A percentile compares a stretch with the other conserved stretches of the same genome.
These are phyloP conservation scores for Dactylella cylindrospora DNA, from an alignment of 2,329 filamentous ascomycete genomes.

Conservation along the genomic window DNA sequence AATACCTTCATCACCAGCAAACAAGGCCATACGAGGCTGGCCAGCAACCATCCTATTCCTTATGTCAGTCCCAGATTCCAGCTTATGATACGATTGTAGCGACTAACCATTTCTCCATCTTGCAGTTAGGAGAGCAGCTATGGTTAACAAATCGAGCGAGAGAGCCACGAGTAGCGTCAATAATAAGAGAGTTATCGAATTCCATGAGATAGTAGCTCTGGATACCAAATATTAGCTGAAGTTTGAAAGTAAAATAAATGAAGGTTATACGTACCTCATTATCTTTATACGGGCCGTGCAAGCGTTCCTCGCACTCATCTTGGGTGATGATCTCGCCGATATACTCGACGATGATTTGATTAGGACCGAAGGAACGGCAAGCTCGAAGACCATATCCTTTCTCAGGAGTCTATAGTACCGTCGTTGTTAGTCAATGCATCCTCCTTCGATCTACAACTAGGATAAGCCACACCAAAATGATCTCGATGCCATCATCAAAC, in stretches of 20 bases:
- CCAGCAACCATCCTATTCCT: conserved; percentile 71
- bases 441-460: conserved; percentile 1
- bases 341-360: conserved; percentile 98
- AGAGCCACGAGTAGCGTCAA: conserved; percentile 91
- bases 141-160: conserved; percentile 96
- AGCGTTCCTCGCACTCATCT: conserved; percentile 85
- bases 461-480: conserved; percentile 61
- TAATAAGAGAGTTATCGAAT: conserved; percentile 97
- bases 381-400: conserved; percentile 89
- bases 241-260: neutral
- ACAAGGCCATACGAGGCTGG: conserved; percentile 93
- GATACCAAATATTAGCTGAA: conserved; percentile 38
- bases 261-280: conserved; percentile 69
- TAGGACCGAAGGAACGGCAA: conserved; percentile 80
- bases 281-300: conserved; percentile 90
- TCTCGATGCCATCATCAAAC: conserved; percentile 90
- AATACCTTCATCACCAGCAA: conserved; percentile 84
- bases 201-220: conserved; percentile 98
- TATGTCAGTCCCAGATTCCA: conserved; percentile 5
- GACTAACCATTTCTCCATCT: conserved; percentile 81
- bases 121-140: conserved; percentile 83
- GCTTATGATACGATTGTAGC: neutral
- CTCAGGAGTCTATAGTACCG: conserved; percentile 66
- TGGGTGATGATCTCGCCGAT: conserved; percentile 97
- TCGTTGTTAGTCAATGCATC: conserved; percentile 5